phyloP scores from a whole-genome alignment of 2,329 filamentous ascomycete species.

The Colletotrichum tamarilloi region DNA sequence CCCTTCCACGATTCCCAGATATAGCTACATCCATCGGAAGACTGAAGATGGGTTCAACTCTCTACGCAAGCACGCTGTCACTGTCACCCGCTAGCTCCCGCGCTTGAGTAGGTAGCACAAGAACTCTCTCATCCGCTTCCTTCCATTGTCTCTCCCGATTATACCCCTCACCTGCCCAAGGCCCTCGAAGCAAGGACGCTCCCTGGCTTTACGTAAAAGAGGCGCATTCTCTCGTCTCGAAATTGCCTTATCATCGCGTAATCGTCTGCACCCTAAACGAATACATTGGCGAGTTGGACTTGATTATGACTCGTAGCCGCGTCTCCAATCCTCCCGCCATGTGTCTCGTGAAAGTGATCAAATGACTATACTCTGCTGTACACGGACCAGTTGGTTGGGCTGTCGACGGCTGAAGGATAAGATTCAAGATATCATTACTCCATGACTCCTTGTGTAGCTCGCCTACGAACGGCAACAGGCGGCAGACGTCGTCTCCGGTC shows the following conservation, averaged over 20 bases:
- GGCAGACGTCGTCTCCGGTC: background rate
- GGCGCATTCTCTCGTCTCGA: background rate
- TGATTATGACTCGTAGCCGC: slow-evolving; percentile 10
- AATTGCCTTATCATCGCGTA: background rate
- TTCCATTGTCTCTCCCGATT: background rate
- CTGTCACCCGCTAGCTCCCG: too few species aligned
- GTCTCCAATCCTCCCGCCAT: background rate
- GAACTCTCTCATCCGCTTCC: background rate
- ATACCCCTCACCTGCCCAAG: background rate
- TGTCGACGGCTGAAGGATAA: too few species aligned
- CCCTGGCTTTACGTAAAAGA: slow-evolving; percentile 29
- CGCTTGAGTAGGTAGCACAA: too few species aligned
- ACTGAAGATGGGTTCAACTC: too few species aligned
- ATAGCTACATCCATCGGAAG: too few species aligned
- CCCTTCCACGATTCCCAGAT: too few species aligned
- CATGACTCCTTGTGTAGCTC: slow-evolving; percentile 1
- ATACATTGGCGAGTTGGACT: background rate
- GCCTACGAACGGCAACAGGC: background rate
- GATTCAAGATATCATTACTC: background rate
- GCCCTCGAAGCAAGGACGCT: slow-evolving; percentile 1
- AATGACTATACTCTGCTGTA: background rate
- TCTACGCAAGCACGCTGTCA: too few species aligned
- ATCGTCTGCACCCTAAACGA: background rate
- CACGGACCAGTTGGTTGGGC: background rate
- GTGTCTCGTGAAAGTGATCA: background rate